phyloP scores from a whole-genome alignment of 441 rosid genomes.

The Pelargonium citronellum region DNA sequence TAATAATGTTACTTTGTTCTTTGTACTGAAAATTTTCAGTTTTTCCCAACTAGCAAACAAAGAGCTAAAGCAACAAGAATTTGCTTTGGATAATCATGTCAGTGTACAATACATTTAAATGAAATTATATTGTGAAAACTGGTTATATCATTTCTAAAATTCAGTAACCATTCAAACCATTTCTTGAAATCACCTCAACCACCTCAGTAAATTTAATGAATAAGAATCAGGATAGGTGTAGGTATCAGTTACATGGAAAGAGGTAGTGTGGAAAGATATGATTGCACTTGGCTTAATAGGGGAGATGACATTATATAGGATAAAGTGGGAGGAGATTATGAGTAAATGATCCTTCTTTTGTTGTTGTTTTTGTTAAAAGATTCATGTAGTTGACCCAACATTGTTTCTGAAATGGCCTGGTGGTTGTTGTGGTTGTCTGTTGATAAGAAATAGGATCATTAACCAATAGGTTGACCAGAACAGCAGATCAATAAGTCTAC shows the following conservation, averaged over 20 bases:
- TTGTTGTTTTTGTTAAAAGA: neutral
- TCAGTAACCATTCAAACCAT: neutral
- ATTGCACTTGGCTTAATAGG: too few species aligned
- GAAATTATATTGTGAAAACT: neutral
- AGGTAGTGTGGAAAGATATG: too few species aligned
- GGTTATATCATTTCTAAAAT: neutral
- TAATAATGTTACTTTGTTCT: too few species aligned
- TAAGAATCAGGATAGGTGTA: too few species aligned
- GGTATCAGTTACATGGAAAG: too few species aligned
- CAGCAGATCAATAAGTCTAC: neutral
- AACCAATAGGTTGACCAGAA: neutral
- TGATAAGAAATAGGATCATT: neutral
- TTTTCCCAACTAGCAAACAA: neutral
- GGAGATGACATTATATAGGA: neutral
- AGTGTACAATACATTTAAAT: neutral
- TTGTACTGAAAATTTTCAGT: constrained; percentile 1
- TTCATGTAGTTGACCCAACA: too few species aligned
- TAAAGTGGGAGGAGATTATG: too few species aligned
- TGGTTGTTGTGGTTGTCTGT: too few species aligned
- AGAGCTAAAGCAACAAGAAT: neutral
- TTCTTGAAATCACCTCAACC: neutral
- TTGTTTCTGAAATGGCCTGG: too few species aligned
- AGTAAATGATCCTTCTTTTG: too few species aligned
- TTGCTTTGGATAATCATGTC: neutral
- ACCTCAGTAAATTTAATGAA: neutral